Percentiles rank a stretch among this genome's conserved stretches.
These are phyloP conservation scores for Tulasnella sp. DNA, from an alignment of 768 basidiomycete species.

Conservation along the genomic window DNA sequence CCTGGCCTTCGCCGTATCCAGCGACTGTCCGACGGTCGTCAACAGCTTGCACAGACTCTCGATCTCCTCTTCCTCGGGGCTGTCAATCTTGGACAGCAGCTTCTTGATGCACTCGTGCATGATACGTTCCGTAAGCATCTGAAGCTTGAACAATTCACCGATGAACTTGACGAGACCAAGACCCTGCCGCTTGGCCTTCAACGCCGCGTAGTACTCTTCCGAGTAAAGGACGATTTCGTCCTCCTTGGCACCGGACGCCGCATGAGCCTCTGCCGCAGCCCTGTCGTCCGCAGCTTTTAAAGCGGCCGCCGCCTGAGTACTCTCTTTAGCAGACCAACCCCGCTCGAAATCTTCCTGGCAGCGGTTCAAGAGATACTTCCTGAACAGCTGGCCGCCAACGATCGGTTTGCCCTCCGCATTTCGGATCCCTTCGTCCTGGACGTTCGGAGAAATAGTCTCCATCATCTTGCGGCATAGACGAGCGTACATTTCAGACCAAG, in stretches of 20 bases:
- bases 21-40: slow-evolving; percentile 69
- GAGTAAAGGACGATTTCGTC: slow-evolving; percentile 74
- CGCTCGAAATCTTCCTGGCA: slow-evolving; percentile 98
- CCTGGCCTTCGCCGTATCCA: slow-evolving; percentile 71
- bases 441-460: slow-evolving; percentile 78
- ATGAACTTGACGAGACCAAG: slow-evolving; percentile 97
- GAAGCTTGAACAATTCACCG: slow-evolving; percentile 96
- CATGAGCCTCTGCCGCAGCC: slow-evolving; percentile 47
- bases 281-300: slow-evolving; percentile 77
- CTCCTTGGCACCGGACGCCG: slow-evolving; percentile 32
- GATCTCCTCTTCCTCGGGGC: slow-evolving; percentile 96
- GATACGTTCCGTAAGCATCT: slow-evolving; percentile 94
- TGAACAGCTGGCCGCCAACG: slow-evolving; percentile 85
- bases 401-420: slow-evolving; percentile 76
- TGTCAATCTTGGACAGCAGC: slow-evolving; percentile 81
- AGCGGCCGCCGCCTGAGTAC: slow-evolving; percentile 74
- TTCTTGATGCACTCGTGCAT: slow-evolving; percentile 99
- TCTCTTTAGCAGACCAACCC: slow-evolving; percentile 84
- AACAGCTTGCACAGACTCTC: slow-evolving; percentile 91
- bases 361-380: slow-evolving; percentile 90
- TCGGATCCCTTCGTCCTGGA: slow-evolving; percentile 79
- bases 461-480: slow-evolving; percentile 90
- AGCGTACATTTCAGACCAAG: slow-evolving; percentile 97
- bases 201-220: slow-evolving; percentile 90
- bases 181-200: slow-evolving; percentile 95